Evolutionary conservation across 306 rosid species (phyloP), one percentile per base, ranked within the genome.

Genomic region (Glycine tomentella): DNA sequence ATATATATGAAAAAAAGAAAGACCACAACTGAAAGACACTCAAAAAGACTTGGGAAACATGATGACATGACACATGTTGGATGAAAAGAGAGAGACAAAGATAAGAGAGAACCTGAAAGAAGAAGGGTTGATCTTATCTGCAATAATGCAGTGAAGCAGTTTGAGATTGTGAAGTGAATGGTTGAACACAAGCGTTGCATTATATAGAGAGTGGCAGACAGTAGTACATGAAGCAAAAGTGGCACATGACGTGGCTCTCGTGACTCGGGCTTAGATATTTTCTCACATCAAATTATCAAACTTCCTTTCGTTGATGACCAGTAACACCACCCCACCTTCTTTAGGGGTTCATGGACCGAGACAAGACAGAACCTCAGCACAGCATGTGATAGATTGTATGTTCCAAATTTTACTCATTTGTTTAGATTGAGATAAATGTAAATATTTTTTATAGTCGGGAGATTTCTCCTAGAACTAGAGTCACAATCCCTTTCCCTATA

Each of bases 31-130:
- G 16, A 69, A 58, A 13, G 16, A 75, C 15, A 65, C 12, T 9
- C 9, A n/a, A 38, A 72, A 49, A 38, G 64, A 38, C 3, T 1
- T 71, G 4, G 3, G 17, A 42, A 31, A 16, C 40, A 38, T 55
- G 34, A 38, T 55, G 25, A 56, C 3, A 69, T 45, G 15, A 2
- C 9, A 38, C 9, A 46, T 46, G 51, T 51, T 51, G 56, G 56
- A 13, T 12, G 56, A 16, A 71, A 68, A 82, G 80, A 33, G 48
- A 79, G 77, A 55, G 72, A 46, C 72, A 46, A 17, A 71, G 72
- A 82, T 77, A 78, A 33, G 48, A 79, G 77, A 55, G 76, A 46
- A 83, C 84, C 87, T 75, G 87, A 75, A 64, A 71, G 7, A 20
- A 31, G 12, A 7, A 0, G 25, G 6, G 9, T 51, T 69, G 82